Evolutionary conservation across 2,329 filamentous ascomycete genomes (phyloP).

Genomic region (Hymenoscyphus salicellus): DNA sequence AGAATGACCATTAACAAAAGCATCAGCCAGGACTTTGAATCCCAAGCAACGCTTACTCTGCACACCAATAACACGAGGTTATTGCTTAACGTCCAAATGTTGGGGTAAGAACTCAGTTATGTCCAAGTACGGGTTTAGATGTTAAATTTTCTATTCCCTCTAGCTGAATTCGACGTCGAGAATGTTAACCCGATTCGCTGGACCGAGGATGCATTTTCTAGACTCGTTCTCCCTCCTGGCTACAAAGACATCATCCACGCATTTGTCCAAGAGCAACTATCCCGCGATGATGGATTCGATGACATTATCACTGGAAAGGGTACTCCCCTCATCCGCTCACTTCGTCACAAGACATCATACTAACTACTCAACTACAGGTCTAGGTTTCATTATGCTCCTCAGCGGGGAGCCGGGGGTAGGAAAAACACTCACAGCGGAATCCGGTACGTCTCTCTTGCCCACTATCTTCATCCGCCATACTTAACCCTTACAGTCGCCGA

Average conservation of each 20-base stretch:
- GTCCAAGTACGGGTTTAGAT: neutral
- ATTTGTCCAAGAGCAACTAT: constrained; percentile 45
- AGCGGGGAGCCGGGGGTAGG: constrained; percentile 23
- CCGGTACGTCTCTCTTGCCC: constrained; percentile 9
- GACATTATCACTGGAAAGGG: constrained; percentile 33
- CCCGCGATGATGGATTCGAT: constrained; percentile 21
- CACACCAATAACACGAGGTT: constrained; percentile 33
- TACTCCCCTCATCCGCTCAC: too few relatives aligned
- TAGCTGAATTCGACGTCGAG: constrained; percentile 28
- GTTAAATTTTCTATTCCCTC: constrained; percentile 2
- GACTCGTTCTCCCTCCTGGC: constrained; percentile 47
- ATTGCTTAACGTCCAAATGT: constrained; percentile 35
- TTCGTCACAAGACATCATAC: too few relatives aligned
- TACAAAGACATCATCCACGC: constrained; percentile 48
- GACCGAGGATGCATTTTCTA: constrained; percentile 45
- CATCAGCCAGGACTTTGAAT: constrained; percentile 9
- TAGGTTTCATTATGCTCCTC: constrained; percentile 24
- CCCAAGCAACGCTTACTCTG: constrained; percentile 28
- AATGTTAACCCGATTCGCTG: constrained; percentile 23
- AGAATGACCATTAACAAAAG: neutral
- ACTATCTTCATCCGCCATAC: constrained; percentile 46
- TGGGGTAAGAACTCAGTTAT: constrained; percentile 30
- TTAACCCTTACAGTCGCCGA: constrained; percentile 43
- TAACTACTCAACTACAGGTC: constrained; percentile 12
- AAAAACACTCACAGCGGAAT: constrained; percentile 39